Conservation (phyloP, 129 eudicot species). For the Saussurea involucrata region DNA sequence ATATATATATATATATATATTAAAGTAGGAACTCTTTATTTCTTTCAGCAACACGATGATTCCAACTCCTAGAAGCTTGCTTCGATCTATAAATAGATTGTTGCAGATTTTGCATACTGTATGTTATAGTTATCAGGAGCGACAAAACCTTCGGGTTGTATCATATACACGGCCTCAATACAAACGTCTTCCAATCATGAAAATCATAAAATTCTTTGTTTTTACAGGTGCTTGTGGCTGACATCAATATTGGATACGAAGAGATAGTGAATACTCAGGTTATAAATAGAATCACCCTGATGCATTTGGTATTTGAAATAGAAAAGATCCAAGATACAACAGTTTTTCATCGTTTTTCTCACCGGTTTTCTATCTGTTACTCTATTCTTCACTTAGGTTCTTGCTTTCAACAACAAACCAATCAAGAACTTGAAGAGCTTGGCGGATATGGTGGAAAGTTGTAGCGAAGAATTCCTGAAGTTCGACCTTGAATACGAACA, state of each 20-base stretch:
- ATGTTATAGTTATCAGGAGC: background rate
- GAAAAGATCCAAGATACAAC: background rate
- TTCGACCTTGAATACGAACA: conserved; percentile 56
- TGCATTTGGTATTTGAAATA: background rate
- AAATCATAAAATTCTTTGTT: background rate
- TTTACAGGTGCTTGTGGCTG: conserved; percentile 56
- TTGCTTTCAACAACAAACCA: conserved; percentile 54
- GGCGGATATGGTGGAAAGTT: conserved; percentile 54
- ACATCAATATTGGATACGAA: conserved; percentile 59
- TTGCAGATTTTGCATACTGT: background rate
- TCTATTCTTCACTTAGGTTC: conserved; percentile 23
- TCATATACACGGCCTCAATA: background rate
- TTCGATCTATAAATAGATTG: background rate
- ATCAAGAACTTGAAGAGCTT: conserved; percentile 55
- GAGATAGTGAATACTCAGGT: conserved; percentile 68
- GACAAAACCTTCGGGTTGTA: background rate
- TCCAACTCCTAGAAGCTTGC: background rate
- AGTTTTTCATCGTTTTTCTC: background rate
- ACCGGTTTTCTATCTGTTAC: background rate
- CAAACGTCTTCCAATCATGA: background rate
- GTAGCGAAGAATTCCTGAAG: conserved; percentile 47
- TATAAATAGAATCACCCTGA: background rate
- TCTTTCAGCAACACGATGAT: background rate
- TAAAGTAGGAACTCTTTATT: background rate
- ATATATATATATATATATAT: too few species aligned